A percentile compares a stretch with the other conserved stretches of the same genome.
These are phyloP conservation scores for Penicillium sp. DNA, from an alignment of 2,329 filamentous ascomycete species.

Conservation along the genomic window DNA sequence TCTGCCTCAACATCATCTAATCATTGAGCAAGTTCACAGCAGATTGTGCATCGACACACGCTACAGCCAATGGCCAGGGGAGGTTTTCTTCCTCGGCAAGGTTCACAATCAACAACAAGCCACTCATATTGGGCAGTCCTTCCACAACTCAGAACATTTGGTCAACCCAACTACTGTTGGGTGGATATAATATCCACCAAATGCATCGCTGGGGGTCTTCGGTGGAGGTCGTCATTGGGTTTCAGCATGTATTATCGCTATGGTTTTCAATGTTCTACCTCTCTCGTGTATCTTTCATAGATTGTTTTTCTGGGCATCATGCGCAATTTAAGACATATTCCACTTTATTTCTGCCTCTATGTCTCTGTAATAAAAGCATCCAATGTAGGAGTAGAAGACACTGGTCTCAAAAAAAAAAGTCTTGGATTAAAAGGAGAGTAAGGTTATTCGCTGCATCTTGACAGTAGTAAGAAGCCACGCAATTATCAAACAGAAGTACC, in stretches of 20 bases:
- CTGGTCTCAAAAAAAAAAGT: background rate
- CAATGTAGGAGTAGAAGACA: conserved; percentile 6
- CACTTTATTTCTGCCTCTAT: background rate
- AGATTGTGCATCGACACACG: background rate
- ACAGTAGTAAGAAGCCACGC: background rate
- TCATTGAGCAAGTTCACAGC: background rate
- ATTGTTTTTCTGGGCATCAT: background rate
- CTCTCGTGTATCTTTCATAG: background rate
- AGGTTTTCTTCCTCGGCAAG: background rate
- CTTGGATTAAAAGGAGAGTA: background rate
- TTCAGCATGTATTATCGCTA: background rate
- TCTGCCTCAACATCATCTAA: background rate
- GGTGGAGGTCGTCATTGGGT: conserved; percentile 2
- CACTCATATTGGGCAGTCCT: background rate
- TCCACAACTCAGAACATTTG: background rate
- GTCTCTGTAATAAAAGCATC: background rate
- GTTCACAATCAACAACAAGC: background rate
- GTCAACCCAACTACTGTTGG: background rate
- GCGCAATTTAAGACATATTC: background rate
- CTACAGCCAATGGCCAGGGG: background rate
- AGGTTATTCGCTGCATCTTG: background rate
- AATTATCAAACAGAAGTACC: conserved; percentile 3
- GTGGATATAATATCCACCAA: background rate
- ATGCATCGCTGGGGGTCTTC: background rate
- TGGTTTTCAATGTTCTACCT: background rate